Percentiles rank a stretch among this genome's conserved stretches.
These are phyloP conservation scores for Seminavis robusta DNA, from an alignment of 108 stramenopile genomes.

Conservation along the genomic window DNA sequence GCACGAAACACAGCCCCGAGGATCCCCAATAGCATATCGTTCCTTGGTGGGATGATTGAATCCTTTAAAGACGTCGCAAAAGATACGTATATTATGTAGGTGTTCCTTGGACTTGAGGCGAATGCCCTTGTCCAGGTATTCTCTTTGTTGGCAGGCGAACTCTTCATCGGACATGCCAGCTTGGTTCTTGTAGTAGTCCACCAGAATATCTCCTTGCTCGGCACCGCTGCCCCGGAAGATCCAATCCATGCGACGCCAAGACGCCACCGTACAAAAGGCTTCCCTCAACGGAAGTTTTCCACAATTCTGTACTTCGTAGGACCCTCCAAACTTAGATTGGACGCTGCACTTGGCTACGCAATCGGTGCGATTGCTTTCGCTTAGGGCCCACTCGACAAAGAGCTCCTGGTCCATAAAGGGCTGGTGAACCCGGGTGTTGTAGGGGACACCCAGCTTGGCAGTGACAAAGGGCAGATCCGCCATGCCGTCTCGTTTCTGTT, in stretches of 20 bases:
- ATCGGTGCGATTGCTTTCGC: constrained; percentile 27
- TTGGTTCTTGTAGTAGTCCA: too few relatives aligned
- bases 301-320: too few relatives aligned
- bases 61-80: constrained; percentile 31
- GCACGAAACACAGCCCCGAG: constrained; percentile 33
- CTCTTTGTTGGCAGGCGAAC: too few relatives aligned
- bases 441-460: constrained; percentile 23
- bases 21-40: constrained; percentile 18
- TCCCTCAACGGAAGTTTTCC: constrained; percentile 54
- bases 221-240: constrained; percentile 50
- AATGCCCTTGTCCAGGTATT: constrained; percentile 25
- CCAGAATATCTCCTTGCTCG: too few relatives aligned
- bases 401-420: constrained; percentile 30
- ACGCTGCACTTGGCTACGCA: constrained; percentile 33
- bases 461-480: constrained; percentile 51
- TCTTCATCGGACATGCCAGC: too few relatives aligned
- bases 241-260: constrained; percentile 60
- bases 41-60: constrained; percentile 16
- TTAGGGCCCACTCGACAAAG: constrained; percentile 37
- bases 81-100: constrained; percentile 30
- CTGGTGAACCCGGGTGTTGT: constrained; percentile 25
- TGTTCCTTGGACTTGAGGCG: constrained; percentile 26
- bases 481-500: constrained; percentile 50
- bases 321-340: too few relatives aligned
- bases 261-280: constrained; percentile 47